phyloP scores from a whole-genome alignment of 176 grass and related monocot species.

The Aegilops bicornis region DNA sequence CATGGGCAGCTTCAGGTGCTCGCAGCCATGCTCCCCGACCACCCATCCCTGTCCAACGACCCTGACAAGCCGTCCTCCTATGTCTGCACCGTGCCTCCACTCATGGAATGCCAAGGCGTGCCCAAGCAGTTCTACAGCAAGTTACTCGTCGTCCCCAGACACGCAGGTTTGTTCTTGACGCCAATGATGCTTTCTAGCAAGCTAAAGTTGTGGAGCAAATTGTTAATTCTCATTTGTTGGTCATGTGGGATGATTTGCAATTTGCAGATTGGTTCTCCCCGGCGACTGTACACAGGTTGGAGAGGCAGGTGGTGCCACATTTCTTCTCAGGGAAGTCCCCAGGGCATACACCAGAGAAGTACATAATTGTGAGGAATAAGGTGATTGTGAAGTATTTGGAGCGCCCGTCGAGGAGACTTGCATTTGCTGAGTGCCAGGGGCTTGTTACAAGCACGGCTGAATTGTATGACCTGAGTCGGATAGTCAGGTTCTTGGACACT shows the following conservation, averaged over 20 bases:
- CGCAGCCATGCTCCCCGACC: constrained; percentile 71
- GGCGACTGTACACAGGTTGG: constrained; percentile 65
- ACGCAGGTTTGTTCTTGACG: constrained; percentile 51
- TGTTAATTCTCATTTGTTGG: background rate
- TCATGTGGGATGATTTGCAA: background rate
- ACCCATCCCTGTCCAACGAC: constrained; percentile 62
- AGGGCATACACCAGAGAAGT: constrained; percentile 74
- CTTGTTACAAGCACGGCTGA: constrained; percentile 72
- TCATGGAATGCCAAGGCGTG: constrained; percentile 85
- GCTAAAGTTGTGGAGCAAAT: background rate
- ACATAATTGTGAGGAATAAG: constrained; percentile 80
- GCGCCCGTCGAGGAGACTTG: constrained; percentile 61
- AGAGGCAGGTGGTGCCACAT: constrained; percentile 87
- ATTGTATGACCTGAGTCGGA: constrained; percentile 88
- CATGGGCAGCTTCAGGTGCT: constrained; percentile 84
- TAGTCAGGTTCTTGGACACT: constrained; percentile 84
- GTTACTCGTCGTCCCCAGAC: constrained; percentile 62
- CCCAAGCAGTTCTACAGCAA: constrained; percentile 49
- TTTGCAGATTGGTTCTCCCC: constrained; percentile 85
- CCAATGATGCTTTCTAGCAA: background rate
- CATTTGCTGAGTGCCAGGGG: constrained; percentile 78
- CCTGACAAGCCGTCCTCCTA: constrained; percentile 70
- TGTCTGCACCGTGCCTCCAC: constrained; percentile 72
- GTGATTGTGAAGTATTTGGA: constrained; percentile 87
- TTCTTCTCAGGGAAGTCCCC: constrained; percentile 83